These are phyloP conservation scores for Forsythia suspensa DNA, from an alignment of 257 asterid genomes.

Conservation along the genomic window DNA sequence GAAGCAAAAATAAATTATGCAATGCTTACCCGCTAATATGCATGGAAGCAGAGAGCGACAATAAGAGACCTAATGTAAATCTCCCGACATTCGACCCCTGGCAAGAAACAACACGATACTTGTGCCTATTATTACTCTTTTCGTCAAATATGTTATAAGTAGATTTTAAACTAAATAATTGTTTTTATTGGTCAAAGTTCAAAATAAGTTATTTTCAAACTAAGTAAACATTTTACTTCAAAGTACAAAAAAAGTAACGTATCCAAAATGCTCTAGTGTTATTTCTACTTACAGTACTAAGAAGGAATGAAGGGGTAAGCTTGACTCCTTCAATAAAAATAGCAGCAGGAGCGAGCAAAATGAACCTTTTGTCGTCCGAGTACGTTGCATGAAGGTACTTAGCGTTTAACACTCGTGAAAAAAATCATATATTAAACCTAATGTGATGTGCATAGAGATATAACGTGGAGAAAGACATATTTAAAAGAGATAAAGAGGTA, in stretches of 20 bases:
- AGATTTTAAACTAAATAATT: not conserved
- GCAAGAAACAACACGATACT: conserved; percentile 3
- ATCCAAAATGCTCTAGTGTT: not conserved
- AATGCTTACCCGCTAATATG: conserved; percentile 85
- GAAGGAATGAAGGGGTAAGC: conserved; percentile 70
- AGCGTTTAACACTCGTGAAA: too few species aligned
- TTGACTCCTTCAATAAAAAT: conserved; percentile 53
- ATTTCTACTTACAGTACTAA: conserved; percentile 59
- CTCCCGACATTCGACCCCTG: conserved; percentile 73
- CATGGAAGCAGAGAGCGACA: conserved; percentile 87
- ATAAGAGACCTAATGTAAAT: conserved; percentile 58
- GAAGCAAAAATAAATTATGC: not conserved
- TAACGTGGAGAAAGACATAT: too few species aligned
- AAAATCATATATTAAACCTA: too few species aligned
- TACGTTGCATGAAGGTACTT: too few species aligned
- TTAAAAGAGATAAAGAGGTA: too few species aligned
- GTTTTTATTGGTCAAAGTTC: not conserved
- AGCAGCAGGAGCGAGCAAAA: conserved; percentile 46
- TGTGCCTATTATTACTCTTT: not conserved
- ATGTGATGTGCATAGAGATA: too few species aligned
- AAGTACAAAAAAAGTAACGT: not conserved
- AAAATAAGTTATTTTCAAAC: not conserved
- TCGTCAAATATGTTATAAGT: not conserved
- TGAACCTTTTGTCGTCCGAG: too few species aligned
- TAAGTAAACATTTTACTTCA: too few species aligned